A percentile compares a stretch with the other conserved stretches of the same genome.
Conservation (phyloP, 352 stramenopile genomes). For the Phytopythium vexans region DNA sequence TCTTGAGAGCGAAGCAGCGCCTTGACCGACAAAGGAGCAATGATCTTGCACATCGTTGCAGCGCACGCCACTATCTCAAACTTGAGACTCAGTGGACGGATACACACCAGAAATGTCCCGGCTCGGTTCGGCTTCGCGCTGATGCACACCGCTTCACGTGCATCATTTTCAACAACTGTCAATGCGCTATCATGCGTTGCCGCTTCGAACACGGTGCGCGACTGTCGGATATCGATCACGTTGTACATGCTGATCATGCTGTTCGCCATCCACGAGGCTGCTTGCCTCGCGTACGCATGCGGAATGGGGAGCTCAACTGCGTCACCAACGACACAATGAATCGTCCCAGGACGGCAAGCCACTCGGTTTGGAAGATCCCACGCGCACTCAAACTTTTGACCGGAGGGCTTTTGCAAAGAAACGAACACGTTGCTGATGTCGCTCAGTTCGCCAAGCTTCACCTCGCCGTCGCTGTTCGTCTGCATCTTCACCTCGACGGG, state of each 20-base stretch:
- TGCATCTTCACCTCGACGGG: constrained; percentile 18
- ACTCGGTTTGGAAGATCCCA: constrained; percentile 48
- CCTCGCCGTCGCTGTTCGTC: constrained; percentile 26
- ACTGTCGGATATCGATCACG: constrained; percentile 8
- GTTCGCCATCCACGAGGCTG: constrained; percentile 24
- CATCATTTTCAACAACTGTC: constrained; percentile 17
- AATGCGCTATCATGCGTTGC: constrained; percentile 9
- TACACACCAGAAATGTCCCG: constrained; percentile 29
- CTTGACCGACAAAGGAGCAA: constrained; percentile 4
- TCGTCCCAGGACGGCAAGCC: constrained; percentile 27
- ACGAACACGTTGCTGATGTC: constrained; percentile 17
- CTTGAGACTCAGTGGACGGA: constrained; percentile 30
- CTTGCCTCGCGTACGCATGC: constrained; percentile 18
- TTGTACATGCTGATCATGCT: constrained; percentile 24
- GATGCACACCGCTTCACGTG: constrained; percentile 14
- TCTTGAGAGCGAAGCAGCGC: constrained; percentile 16
- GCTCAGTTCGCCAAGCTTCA: constrained; percentile 33
- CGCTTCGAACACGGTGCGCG: constrained; percentile 13
- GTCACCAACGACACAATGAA: no score
- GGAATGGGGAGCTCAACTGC: constrained; percentile 32
- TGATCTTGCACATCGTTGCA: constrained; percentile 17
- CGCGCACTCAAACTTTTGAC: constrained; percentile 9
- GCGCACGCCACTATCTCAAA: constrained; percentile 28
- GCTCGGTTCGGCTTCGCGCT: constrained; percentile 14
- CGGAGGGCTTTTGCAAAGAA: constrained; percentile 5